These are phyloP conservation scores for Picea abies DNA, from an alignment of 83 land plant genomes.

Conservation along the genomic window DNA sequence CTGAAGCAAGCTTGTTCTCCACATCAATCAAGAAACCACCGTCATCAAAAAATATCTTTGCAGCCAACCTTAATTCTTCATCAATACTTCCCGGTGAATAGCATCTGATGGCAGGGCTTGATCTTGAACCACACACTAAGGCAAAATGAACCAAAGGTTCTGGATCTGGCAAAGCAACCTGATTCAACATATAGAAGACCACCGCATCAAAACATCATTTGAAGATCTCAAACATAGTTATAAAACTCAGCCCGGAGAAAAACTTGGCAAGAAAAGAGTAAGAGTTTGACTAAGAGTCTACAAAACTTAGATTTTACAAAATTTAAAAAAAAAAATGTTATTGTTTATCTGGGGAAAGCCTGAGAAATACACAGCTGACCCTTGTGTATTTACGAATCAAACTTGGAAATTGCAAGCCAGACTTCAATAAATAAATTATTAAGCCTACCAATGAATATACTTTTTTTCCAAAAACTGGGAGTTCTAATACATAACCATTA, in stretches of 20 bases:
- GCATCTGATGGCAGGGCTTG: slow-evolving; percentile 80
- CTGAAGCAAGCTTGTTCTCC: slow-evolving; percentile 45
- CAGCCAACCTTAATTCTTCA: slow-evolving; percentile 69
- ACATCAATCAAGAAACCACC: slow-evolving; percentile 67
- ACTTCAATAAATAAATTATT: neutral
- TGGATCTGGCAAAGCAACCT: slow-evolving; percentile 69
- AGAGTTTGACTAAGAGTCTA: too few species aligned
- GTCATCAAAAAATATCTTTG: slow-evolving; percentile 49
- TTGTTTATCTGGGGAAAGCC: too few species aligned
- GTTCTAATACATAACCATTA: neutral
- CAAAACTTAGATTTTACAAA: too few species aligned
- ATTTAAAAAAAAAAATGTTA: too few species aligned
- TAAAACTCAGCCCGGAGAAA: too few species aligned
- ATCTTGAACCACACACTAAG: slow-evolving; percentile 59
- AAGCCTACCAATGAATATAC: neutral
- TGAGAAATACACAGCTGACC: too few species aligned
- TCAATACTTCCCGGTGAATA: slow-evolving; percentile 77
- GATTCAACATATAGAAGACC: slow-evolving; percentile 6
- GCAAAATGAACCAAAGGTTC: slow-evolving; percentile 88
- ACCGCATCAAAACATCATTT: too few species aligned
- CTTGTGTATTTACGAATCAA: too few species aligned
- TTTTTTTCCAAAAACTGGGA: neutral
- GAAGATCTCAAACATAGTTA: neutral
- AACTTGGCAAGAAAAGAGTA: too few species aligned
- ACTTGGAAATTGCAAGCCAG: too few species aligned